Percentiles rank a stretch among this genome's conserved stretches.
Evolutionary conservation across 306 rosid species (phyloP).

Genomic region (Phaseolus lunatus): DNA sequence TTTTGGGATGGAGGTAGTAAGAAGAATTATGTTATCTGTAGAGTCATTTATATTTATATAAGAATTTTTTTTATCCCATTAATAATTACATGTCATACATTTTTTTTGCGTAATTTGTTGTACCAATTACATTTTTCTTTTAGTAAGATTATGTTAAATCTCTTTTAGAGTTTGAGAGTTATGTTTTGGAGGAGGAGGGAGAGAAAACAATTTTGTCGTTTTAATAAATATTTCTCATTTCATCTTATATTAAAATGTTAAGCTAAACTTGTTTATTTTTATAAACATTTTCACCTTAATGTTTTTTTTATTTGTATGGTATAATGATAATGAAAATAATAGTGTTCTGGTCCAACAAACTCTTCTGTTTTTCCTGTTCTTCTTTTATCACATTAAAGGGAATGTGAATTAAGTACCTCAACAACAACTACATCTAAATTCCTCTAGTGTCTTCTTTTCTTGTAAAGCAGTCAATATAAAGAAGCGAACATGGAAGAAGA

Average conservation of each 20-base stretch:
- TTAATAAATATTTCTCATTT: too few species aligned
- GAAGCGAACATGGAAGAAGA: slow-evolving; percentile 70
- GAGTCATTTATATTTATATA: too few species aligned
- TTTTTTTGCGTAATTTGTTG: background rate
- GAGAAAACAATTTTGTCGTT: background rate
- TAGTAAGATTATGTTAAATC: background rate
- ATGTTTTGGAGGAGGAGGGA: background rate
- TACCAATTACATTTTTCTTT: background rate
- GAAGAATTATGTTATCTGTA: too few species aligned
- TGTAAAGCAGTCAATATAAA: slow-evolving; percentile 25
- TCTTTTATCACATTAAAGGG: background rate
- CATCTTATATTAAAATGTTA: too few species aligned
- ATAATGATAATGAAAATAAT: background rate
- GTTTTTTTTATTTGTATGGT: background rate
- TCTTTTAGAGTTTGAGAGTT: background rate
- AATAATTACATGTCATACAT: background rate
- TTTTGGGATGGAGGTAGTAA: too few species aligned
- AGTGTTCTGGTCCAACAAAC: background rate
- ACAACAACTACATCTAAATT: background rate
- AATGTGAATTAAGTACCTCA: background rate
- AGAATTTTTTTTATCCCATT: background rate
- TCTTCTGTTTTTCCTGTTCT: background rate
- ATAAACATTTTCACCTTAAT: background rate
- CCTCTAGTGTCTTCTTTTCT: slow-evolving; percentile 28
- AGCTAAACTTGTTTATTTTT: background rate